Percentiles rank a stretch among this genome's conserved stretches.
Conservation (phyloP, 139 green algal genomes). For the Coelastrella sp. region DNA sequence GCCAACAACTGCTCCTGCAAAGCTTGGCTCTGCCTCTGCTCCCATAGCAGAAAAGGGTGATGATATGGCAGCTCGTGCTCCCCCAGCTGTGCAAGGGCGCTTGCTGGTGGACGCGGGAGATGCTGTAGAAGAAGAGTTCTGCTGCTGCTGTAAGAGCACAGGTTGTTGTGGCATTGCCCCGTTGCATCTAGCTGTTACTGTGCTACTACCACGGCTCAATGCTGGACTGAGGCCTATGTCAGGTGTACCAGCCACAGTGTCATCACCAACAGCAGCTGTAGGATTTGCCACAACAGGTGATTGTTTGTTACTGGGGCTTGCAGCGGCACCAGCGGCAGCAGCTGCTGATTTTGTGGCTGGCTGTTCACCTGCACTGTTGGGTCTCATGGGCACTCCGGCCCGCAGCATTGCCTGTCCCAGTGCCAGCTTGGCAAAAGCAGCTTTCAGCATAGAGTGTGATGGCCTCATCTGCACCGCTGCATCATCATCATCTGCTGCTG, state of each 20-base stretch:
- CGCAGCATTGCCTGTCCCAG: constrained; percentile 37
- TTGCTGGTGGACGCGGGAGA: background rate
- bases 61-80: background rate
- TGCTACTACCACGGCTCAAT: background rate
- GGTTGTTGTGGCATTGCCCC: background rate
- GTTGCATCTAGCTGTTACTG: background rate
- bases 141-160: no score
- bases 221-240: background rate
- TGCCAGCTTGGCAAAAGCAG: constrained; percentile 38
- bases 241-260: constrained; percentile 5
- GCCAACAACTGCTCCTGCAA: background rate
- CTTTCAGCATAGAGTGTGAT: constrained; percentile 26
- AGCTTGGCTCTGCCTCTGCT: no score
- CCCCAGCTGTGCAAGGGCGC: background rate
- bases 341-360: background rate
- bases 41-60: background rate
- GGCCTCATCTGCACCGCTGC: background rate
- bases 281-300: no score
- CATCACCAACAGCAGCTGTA: background rate
- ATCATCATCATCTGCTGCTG: background rate
- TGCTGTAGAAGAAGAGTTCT: no score
- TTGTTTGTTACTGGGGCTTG: background rate
- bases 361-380: background rate
- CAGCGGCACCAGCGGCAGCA: background rate
- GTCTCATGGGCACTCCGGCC: background rate